Evolutionary conservation across 1,284 basidiomycete species (phyloP).

Genomic region (Meira miltonrushii): DNA sequence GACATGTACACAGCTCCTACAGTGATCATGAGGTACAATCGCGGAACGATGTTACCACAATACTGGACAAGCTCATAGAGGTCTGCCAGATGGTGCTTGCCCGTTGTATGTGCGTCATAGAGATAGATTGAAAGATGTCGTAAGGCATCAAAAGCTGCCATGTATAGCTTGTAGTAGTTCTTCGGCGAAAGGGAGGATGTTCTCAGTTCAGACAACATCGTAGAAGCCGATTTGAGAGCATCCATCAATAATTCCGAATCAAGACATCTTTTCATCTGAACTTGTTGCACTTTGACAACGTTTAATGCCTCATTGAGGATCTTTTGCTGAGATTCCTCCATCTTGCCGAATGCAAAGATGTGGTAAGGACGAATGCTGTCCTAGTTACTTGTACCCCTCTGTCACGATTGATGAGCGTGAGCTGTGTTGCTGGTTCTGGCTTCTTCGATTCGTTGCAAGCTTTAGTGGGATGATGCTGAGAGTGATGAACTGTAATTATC

Average conservation of each 20-base stretch:
- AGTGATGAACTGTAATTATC: too few relatives aligned
- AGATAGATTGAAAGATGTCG: slow-evolving; percentile 50
- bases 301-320: slow-evolving; percentile 47
- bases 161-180: slow-evolving; percentile 52
- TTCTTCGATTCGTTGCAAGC: too few relatives aligned
- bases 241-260: slow-evolving; percentile 52
- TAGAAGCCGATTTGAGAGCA: slow-evolving; percentile 49
- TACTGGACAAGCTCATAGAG: slow-evolving; percentile 52
- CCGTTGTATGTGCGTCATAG: slow-evolving; percentile 47
- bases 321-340: slow-evolving; percentile 49
- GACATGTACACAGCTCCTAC: slow-evolving; percentile 53
- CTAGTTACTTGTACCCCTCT: too few relatives aligned
- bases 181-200: slow-evolving; percentile 47
- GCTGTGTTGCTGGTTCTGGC: too few relatives aligned
- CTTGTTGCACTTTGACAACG: slow-evolving; percentile 50
- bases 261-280: slow-evolving; percentile 49
- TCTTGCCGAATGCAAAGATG: slow-evolving; percentile 13
- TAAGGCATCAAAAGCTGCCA: slow-evolving; percentile 50
- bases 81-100: slow-evolving; percentile 50
- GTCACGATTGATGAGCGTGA: too few relatives aligned
- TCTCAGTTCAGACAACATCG: slow-evolving; percentile 49
- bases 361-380: neutral
- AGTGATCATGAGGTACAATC: slow-evolving; percentile 52
- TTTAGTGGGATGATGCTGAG: too few relatives aligned
- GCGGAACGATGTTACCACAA: slow-evolving; percentile 50